These are phyloP conservation scores for Yamadazyma ubonensis DNA, from an alignment of 805 yeast genomes.

Conservation along the genomic window DNA sequence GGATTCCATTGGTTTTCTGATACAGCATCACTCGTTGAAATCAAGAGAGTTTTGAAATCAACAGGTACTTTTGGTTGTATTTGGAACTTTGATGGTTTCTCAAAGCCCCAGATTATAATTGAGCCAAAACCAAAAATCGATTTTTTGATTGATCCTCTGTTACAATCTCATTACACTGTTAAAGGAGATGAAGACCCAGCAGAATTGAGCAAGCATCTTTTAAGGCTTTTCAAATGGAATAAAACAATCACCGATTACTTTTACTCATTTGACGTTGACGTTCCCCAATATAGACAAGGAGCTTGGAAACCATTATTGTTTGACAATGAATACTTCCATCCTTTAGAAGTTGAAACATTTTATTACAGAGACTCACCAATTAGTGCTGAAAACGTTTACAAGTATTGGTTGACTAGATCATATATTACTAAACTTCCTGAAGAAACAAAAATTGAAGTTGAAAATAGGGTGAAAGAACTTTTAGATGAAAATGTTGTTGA, in stretches of 20 bases:
- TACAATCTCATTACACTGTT: neutral
- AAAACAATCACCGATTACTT: slow-evolving; percentile 30
- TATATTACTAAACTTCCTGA: slow-evolving; percentile 48
- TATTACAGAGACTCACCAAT: slow-evolving; percentile 29
- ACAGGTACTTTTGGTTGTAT: slow-evolving; percentile 52
- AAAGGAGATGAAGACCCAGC: neutral
- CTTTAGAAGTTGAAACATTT: slow-evolving; percentile 33
- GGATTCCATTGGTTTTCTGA: slow-evolving; percentile 72
- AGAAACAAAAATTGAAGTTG: slow-evolving; percentile 32
- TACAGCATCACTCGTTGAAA: slow-evolving; percentile 44
- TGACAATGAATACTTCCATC: slow-evolving; percentile 32
- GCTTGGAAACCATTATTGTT: slow-evolving; percentile 45
- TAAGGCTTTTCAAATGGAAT: slow-evolving; percentile 28
- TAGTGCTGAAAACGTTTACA: slow-evolving; percentile 38
- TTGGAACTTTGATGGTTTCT: slow-evolving; percentile 54
- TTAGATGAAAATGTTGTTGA: slow-evolving; percentile 21
- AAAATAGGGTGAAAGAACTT: slow-evolving; percentile 28
- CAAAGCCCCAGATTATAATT: slow-evolving; percentile 13
- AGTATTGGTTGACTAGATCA: slow-evolving; percentile 55
- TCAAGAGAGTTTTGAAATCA: slow-evolving; percentile 48
- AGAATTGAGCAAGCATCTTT: slow-evolving; percentile 2
- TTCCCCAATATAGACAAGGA: slow-evolving; percentile 57
- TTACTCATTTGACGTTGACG: slow-evolving; percentile 38
- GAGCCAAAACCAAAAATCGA: slow-evolving; percentile 1
- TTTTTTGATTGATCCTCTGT: slow-evolving; percentile 12